Evolutionary conservation across 768 basidiomycete species (phyloP), one percentile per base, ranked within the genome.

Genomic region (Phylloporus scabripes): DNA sequence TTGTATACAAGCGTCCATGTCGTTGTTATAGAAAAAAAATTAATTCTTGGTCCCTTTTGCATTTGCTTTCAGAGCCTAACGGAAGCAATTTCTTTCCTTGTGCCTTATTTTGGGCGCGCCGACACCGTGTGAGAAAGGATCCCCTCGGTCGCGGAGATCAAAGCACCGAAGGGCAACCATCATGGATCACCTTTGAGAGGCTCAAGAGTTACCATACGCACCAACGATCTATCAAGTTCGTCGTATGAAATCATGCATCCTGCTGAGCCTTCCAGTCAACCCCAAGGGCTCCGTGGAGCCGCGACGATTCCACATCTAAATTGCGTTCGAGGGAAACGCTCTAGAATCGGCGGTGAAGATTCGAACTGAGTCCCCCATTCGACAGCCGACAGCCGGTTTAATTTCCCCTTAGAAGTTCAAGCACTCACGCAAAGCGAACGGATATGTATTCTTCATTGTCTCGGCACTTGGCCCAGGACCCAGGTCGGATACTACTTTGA

Each of bases 111-210:
- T 42, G 33, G 20, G 48, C 28, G 24, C 20, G 46, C 28, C 12
- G 34, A 38, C 47, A 59, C 46, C 53, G 50, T 49, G 39, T 40
- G 23, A 32, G 9, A 37, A 37, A 37, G 37, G 43, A 50, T 34
- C 32, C 38, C 11, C 34, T 41, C 14, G 40, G 38, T 64, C 64
- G 62, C 64, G 64, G 64, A 66, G 64, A 64, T 66, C 62, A 52
- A 66, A 58, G 51, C 32, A 36, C 7, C 28, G 38, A 39, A 18
- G 34, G 51, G 51, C 9, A 54, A 49, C 40, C 24, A 53, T 47
- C n/a, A n/a, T n/a, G n/a, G n/a, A n/a, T n/a, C 52, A 37, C 50
- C 43, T 45, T 33, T 20, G 33, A 23, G 14, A 10, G 24, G 49
- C 24, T n/a, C 24, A 3, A 20, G 36, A 31, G 41, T 37, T 41